Evolutionary conservation across 441 rosid genomes (phyloP), one percentile per base, ranked within the genome.

Genomic region (Populus hybrid): DNA sequence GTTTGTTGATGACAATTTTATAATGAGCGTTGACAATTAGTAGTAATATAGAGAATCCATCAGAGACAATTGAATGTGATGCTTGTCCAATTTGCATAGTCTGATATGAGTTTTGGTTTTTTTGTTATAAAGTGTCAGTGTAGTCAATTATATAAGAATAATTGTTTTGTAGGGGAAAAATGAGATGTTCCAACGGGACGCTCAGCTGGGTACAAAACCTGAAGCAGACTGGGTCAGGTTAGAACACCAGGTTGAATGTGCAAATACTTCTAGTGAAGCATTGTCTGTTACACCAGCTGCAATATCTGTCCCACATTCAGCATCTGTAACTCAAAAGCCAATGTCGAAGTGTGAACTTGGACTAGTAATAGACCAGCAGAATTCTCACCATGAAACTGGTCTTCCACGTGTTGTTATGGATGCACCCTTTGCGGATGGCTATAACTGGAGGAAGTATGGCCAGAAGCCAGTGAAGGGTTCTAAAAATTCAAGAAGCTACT

Each of bases 361-460:
- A 9, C 64, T 50, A 36, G 66, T 75, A 10, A 1, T 71, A 26
- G 38, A 75, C 26, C 74, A 69, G 16, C 32, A 63, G 59, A 42
- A 40, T 2, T 23, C 63, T 9, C 70, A 74, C 53, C 28, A 59
- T 32, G n/a, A 21, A 66, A 50, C 66, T 3, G 3, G 38, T 32
- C 57, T 16, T 35, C 72, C 77, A 10, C 57, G 53, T 67, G 24
- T 32, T 53, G 74, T n/a, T 26, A 23, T 35, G 35, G 77, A 75
- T 63, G 32, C 26, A 11, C 71, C 78, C 38, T 38, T 35, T 8
- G 8, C 28, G 9, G 84, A 82, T 68, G 81, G 78, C 63, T 78
- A 75, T 78, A 75, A 74, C 53, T 82, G 84, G 84, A 82, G 84
- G 68, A 82, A 82, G 71, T 82, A 82, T 46, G 84, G 84, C 30